A percentile compares a stretch with the other conserved stretches of the same genome.
Evolutionary conservation across 2,329 filamentous ascomycete genomes (phyloP).

Genomic region (Fulvia fulva): DNA sequence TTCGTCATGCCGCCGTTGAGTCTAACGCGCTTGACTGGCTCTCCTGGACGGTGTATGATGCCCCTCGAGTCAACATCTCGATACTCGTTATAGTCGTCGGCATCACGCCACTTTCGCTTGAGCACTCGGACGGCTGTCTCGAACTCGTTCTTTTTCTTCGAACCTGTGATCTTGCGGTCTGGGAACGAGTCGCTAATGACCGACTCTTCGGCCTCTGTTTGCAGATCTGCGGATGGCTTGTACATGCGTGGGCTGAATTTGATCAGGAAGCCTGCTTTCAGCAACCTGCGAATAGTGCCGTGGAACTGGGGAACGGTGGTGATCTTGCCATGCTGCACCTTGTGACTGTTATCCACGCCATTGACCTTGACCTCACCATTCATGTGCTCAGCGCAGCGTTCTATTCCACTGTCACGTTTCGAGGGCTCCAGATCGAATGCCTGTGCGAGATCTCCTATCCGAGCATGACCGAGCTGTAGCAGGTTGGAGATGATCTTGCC

Average conservation of each 20-base stretch:
- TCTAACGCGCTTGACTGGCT: conserved; percentile 31
- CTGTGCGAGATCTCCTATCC: conserved; percentile 64
- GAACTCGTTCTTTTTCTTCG: conserved; percentile 64
- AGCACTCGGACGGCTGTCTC: conserved; percentile 55
- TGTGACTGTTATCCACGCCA: conserved; percentile 13
- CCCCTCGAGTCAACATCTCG: conserved; percentile 26
- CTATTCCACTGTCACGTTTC: conserved; percentile 30
- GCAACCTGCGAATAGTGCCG: conserved; percentile 45
- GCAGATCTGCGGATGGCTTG: conserved; percentile 54
- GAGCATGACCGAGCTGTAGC: conserved; percentile 72
- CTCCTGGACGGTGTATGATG: conserved; percentile 23
- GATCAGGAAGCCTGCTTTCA: conserved; percentile 65
- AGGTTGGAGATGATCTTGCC: conserved; percentile 71
- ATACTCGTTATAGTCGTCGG: conserved; percentile 33
- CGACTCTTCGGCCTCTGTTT: conserved; percentile 53
- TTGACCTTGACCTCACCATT: conserved; percentile 19
- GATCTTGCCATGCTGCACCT: conserved; percentile 26
- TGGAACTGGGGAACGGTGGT: conserved; percentile 40
- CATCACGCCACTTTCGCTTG: conserved; percentile 49
- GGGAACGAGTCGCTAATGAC: conserved; percentile 54
- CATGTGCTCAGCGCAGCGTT: conserved; percentile 22
- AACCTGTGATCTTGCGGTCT: conserved; percentile 53
- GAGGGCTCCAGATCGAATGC: conserved; percentile 50
- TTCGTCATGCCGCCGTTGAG: conserved; percentile 32
- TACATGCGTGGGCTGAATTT: conserved; percentile 52